Conservation (phyloP, 1,284 basidiomycete species). For the Mycena sp. region DNA sequence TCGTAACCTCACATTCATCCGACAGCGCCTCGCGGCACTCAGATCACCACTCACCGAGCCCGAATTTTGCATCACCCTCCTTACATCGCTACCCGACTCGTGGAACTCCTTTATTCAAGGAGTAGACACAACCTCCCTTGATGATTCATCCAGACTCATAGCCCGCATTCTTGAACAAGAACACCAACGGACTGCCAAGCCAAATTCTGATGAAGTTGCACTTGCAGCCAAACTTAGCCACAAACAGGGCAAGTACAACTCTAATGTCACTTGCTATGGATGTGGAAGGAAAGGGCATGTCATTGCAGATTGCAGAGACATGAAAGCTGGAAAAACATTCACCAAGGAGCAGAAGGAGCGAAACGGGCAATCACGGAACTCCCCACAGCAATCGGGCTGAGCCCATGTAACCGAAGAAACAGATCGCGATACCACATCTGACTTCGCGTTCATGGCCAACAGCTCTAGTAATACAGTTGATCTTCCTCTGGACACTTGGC, state of each 20-base stretch:
- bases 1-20: constrained; percentile 9
- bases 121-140: constrained; percentile 5
- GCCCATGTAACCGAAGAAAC: constrained; percentile 10
- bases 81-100: no score
- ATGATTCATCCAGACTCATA: constrained; percentile 11
- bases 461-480: background rate
- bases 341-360: constrained; percentile 11
- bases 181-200: constrained; percentile 9
- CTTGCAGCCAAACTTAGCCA: constrained; percentile 1
- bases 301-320: constrained; percentile 14
- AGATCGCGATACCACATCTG: background rate
- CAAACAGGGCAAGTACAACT: constrained; percentile 8
- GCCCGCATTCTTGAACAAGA: constrained; percentile 20
- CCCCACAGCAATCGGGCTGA: constrained; percentile 4
- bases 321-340: constrained; percentile 13
- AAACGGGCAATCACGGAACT: constrained; percentile 1
- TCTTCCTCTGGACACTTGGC: constrained; percentile 7
- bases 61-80: constrained; percentile 22
- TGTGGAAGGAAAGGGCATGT: constrained; percentile 17
- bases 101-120: constrained; percentile 20
- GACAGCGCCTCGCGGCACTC: constrained; percentile 4
- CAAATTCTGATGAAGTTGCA: constrained; percentile 15
- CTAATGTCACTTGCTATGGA: constrained; percentile 16
- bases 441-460: constrained; percentile 13
- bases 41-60: constrained; percentile 7